Conservation (phyloP, 768 basidiomycete genomes). For the Crassisporium funariophilum region DNA sequence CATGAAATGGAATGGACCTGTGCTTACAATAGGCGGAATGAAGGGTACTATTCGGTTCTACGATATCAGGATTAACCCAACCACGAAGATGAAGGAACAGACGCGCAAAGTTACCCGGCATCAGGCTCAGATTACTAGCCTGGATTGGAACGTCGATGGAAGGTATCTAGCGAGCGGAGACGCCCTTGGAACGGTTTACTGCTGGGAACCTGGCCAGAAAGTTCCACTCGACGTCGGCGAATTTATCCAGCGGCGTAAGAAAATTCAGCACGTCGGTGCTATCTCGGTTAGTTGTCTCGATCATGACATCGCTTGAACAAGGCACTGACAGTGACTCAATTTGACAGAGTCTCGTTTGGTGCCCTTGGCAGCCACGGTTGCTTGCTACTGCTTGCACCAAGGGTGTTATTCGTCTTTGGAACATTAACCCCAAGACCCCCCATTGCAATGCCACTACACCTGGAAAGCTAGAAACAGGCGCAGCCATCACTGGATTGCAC, state of each 20-base stretch:
- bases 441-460: slow-evolving; percentile 42
- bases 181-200: slow-evolving; percentile 71
- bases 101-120: slow-evolving; percentile 69
- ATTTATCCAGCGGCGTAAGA: slow-evolving; percentile 57
- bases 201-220: slow-evolving; percentile 68
- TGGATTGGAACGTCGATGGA: slow-evolving; percentile 70
- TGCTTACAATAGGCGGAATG: slow-evolving; percentile 66
- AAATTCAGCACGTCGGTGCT: slow-evolving; percentile 69
- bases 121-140: slow-evolving; percentile 61
- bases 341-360: slow-evolving; percentile 77
- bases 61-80: slow-evolving; percentile 59
- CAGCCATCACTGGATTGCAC: slow-evolving; percentile 69
- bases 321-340: slow-evolving; percentile 1
- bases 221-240: slow-evolving; percentile 58
- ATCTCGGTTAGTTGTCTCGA: slow-evolving; percentile 44
- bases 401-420: slow-evolving; percentile 52
- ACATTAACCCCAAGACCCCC: slow-evolving; percentile 29
- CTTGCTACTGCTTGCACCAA: slow-evolving; percentile 70
- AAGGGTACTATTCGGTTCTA: slow-evolving; percentile 78
- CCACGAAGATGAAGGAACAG: slow-evolving; percentile 58
- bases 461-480: slow-evolving; percentile 48
- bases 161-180: slow-evolving; percentile 77
- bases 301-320: neutral
- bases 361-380: slow-evolving; percentile 77
- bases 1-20: slow-evolving; percentile 65